Evolutionary conservation across 257 asterid species (phyloP).

Genomic region (Verbascum thapsus): DNA sequence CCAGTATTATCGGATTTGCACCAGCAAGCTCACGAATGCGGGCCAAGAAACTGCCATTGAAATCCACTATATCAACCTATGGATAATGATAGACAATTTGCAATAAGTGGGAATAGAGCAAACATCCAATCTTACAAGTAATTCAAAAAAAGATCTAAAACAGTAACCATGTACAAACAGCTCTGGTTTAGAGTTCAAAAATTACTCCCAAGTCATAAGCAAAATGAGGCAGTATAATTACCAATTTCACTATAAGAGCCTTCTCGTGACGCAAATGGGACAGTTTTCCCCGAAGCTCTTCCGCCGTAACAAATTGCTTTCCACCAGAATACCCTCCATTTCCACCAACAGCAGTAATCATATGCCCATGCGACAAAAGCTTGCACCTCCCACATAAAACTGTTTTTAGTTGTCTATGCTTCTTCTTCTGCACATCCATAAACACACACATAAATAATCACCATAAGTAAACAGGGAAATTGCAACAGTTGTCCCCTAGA

Average conservation of each 20-base stretch:
- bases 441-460: constrained; percentile 24
- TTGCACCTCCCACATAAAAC: constrained; percentile 94
- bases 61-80: constrained; percentile 97
- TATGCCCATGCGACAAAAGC: constrained; percentile 90
- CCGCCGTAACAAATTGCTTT: constrained; percentile 91
- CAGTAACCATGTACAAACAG: constrained; percentile 1
- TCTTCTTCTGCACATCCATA: constrained; percentile 74
- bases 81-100: constrained; percentile 17
- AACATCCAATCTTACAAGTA: not conserved
- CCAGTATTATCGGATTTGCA: constrained; percentile 91
- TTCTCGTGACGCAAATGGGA: constrained; percentile 83
- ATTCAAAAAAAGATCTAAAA: constrained; percentile 5
- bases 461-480: constrained; percentile 19
- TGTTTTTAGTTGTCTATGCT: constrained; percentile 72
- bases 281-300: constrained; percentile 90
- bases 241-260: constrained; percentile 89
- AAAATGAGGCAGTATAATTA: constrained; percentile 19
- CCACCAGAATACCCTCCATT: constrained; percentile 98
- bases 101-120: constrained; percentile 16
- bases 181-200: not conserved
- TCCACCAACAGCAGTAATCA: constrained; percentile 99
- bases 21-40: constrained; percentile 91
- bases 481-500: no score
- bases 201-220: constrained; percentile 16
- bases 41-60: constrained; percentile 89